Base-by-base conservation (phyloP, 208 protist species). In the Acanthamoeba quina region DNA sequence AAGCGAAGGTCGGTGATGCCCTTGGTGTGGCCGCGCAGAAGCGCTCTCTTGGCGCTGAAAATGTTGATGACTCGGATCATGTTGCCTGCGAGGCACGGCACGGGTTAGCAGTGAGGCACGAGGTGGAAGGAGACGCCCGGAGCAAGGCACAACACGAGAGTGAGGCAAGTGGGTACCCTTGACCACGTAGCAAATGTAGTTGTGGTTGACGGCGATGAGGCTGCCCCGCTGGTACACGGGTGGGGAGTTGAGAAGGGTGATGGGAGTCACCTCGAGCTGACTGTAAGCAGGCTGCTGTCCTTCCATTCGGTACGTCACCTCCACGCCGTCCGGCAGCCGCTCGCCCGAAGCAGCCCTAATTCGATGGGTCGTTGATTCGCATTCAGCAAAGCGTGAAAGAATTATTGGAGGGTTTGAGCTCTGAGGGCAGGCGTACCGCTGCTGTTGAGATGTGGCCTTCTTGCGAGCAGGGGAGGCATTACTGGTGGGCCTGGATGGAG, bases 151-250 rank as follows among this genome's bases (percentile, higher is more conserved):
- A 13, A 58, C 54, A 47, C 44, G 29, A 88, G 47, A 88, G 21
- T 5, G 10, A 49, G 11, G n/a, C 19, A 29, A 62, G 34, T 37
- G 60, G 54, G 17, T 76, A 92, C 88, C 88, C 64, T 92, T 92
- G 41, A 92, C 64, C 26, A 76, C 88, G 44, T 92, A 92, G 88
- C 88, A 92, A 58, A 92, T 92, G 41, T 92, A 92, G 88, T 92
- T 76, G n/a, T 92, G 37, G 44, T 70, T 92, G 54, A 92, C 88
- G 52, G 88, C 88, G 44, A 92, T 92, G 5, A 92, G 88, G 44
- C 47, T 80, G 41, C 88, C 88, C 3, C 41, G 88, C n/a, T 92
- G 88, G 88, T 78, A 92, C n/a, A 60, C 52, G 6, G 31, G 88
- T 34, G 58, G 31, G 44, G 88, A 54, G 64, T 92, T 92, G 88